These are phyloP conservation scores for Pythium insidiosum DNA, from an alignment of 352 stramenopile species.

Conservation along the genomic window DNA sequence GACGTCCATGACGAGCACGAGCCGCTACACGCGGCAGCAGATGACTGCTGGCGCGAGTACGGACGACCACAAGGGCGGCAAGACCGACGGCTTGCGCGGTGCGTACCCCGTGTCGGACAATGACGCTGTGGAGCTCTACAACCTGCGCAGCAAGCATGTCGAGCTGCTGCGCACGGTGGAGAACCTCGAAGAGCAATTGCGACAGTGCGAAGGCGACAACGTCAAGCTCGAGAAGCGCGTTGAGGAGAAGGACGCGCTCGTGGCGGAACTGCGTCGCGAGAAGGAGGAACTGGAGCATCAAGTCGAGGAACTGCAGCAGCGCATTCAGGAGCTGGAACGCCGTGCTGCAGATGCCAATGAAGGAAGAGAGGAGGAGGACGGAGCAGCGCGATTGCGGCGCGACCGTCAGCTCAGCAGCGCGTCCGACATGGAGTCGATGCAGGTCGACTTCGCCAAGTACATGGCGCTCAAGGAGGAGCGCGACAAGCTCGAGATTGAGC, in stretches of 20 bases:
- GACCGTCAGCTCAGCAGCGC: too few species aligned
- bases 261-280: constrained; percentile 30
- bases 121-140: constrained; percentile 18
- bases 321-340: neutral
- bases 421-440: too few species aligned
- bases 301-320: constrained; percentile 6
- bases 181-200: constrained; percentile 42
- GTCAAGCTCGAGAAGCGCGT: constrained; percentile 42
- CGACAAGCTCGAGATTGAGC: constrained; percentile 15
- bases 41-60: too few species aligned
- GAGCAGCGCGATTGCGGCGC: too few species aligned
- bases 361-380: too few species aligned
- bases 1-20: constrained; percentile 19
- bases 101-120: constrained; percentile 7
- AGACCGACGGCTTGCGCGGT: constrained; percentile 11
- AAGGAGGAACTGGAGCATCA: constrained; percentile 23
- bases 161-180: constrained; percentile 38
- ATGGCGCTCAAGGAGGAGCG: constrained; percentile 27
- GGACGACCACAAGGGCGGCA: constrained; percentile 6
- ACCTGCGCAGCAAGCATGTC: constrained; percentile 16
- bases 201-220: constrained; percentile 43
- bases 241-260: constrained; percentile 36
- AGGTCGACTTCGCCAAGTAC: constrained; percentile 46
- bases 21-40: too few species aligned
- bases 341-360: constrained; percentile 4